A percentile compares a stretch with the other conserved stretches of the same genome.
Evolutionary conservation across 139 green algal genomes (phyloP).

Genomic region (Picochlorum sp.): DNA sequence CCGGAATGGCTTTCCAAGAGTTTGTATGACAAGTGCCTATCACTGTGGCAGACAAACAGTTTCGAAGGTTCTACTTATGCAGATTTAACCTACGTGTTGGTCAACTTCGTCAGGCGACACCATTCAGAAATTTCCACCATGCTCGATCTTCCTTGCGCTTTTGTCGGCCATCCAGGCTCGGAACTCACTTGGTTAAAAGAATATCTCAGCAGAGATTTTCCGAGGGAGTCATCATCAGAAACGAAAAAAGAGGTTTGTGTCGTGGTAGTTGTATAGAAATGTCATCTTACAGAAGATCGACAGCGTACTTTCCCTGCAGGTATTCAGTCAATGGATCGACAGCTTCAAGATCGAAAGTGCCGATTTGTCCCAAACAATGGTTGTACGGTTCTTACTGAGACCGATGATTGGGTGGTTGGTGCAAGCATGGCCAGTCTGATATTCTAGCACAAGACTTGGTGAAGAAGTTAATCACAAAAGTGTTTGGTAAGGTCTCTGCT

Average conservation of each 20-base stretch:
- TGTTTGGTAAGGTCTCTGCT: constrained; percentile 9
- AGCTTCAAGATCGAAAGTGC: neutral
- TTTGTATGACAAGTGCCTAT: neutral
- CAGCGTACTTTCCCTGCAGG: neutral
- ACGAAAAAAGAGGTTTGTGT: neutral
- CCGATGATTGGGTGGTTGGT: constrained; percentile 64
- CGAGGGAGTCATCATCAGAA: neutral
- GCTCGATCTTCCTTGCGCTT: neutral
- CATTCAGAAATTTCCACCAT: neutral
- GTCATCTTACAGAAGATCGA: neutral
- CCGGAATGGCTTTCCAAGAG: constrained; percentile 56
- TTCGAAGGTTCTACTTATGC: neutral
- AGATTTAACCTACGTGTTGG: neutral
- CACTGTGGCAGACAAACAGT: neutral
- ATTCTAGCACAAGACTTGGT: constrained; percentile 36
- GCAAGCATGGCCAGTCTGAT: constrained; percentile 35
- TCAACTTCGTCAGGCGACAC: neutral
- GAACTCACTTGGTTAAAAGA: neutral
- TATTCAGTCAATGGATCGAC: constrained; percentile 18
- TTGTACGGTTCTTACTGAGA: constrained; percentile 65
- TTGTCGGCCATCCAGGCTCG: neutral
- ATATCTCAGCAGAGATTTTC: neutral
- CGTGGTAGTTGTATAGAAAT: neutral
- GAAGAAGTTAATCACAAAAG: constrained; percentile 29
- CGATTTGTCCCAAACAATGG: constrained; percentile 28